phyloP scores from a whole-genome alignment of 139 green algal species.

The Ettlia oleoabundans region DNA sequence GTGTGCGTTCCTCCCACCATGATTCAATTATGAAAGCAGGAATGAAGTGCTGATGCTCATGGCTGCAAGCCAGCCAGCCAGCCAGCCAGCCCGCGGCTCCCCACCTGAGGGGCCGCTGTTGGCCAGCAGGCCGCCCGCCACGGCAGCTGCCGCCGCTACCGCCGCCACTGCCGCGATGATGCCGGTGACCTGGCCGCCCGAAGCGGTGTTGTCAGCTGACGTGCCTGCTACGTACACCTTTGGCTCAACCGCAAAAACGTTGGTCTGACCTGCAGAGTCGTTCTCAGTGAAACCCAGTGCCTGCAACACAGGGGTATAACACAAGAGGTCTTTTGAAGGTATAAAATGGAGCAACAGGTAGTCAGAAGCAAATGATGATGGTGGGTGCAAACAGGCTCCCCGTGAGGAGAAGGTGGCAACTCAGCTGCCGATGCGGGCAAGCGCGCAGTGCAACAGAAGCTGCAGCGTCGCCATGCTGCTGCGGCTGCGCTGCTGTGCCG shows the following conservation, averaged over 20 bases:
- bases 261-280: slow-evolving; percentile 73
- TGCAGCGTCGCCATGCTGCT: background rate
- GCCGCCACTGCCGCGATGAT: slow-evolving; percentile 21
- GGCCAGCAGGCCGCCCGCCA: slow-evolving; percentile 32
- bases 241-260: slow-evolving; percentile 65
- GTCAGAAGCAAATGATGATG: background rate
- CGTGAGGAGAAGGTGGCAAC: too few species aligned
- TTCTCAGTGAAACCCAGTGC: slow-evolving; percentile 62
- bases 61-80: too few species aligned
- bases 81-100: too few species aligned
- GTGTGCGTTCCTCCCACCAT: too few species aligned
- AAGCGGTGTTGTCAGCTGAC: slow-evolving; percentile 21
- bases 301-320: slow-evolving; percentile 25
- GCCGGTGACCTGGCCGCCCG: slow-evolving; percentile 5
- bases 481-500: too few species aligned
- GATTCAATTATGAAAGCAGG: too few species aligned
- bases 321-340: background rate
- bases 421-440: too few species aligned
- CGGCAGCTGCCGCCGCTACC: slow-evolving; percentile 23
- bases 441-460: background rate
- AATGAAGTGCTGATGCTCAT: too few species aligned
- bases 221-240: slow-evolving; percentile 48
- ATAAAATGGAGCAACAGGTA: background rate
- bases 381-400: too few species aligned
- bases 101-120: slow-evolving; percentile 22